Evolutionary conservation across 2,329 filamentous ascomycete genomes (phyloP).

Genomic region (Coniochaeta sp.): DNA sequence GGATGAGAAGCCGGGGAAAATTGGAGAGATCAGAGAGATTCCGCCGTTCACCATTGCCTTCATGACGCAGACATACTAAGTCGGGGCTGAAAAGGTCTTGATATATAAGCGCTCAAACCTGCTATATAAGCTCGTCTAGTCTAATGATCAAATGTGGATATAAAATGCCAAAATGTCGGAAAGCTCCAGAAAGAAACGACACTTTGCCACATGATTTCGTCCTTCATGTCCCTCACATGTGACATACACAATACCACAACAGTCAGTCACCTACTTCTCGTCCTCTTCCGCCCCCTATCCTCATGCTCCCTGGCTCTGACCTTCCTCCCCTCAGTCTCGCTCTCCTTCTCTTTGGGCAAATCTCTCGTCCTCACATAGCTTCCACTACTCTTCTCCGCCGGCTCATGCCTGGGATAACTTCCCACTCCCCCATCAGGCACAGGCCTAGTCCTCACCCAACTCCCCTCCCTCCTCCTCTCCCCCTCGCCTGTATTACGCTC

Average conservation of each 20-base stretch:
- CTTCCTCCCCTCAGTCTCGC: background rate
- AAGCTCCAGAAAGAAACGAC: background rate
- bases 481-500: background rate
- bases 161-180: too few species aligned
- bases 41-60: too few species aligned
- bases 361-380: background rate
- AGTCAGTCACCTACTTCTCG: background rate
- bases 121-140: too few species aligned
- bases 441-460: background rate
- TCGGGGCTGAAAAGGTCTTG: too few species aligned
- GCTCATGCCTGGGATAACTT: background rate
- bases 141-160: too few species aligned
- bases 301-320: background rate
- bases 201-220: background rate
- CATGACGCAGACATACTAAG: too few species aligned
- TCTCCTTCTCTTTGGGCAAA: background rate
- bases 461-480: background rate
- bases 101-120: too few species aligned
- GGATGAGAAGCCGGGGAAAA: too few species aligned
- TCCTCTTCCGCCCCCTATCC: background rate
- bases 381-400: background rate
- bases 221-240: background rate
- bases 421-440: background rate
- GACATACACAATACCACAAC: background rate
- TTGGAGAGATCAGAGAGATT: too few species aligned